Conservation (phyloP, 345 rosid genomes). For the Syzygium oleosum region DNA sequence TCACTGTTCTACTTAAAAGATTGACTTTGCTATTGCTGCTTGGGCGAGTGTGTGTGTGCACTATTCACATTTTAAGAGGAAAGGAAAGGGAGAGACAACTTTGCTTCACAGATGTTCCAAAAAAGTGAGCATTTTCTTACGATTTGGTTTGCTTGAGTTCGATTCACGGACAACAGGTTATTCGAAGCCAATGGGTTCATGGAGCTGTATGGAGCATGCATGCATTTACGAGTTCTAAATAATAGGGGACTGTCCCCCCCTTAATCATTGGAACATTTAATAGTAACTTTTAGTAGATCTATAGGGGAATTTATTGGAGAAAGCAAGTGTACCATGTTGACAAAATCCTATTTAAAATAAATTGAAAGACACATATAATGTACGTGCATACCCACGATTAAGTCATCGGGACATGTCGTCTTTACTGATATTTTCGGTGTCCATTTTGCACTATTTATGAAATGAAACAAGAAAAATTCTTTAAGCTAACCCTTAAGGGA, state of each 20-base stretch:
- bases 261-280: not conserved
- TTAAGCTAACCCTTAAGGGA: accelerated
- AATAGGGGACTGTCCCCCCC: not conserved
- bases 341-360: not conserved
- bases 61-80: not conserved
- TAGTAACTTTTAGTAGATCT: not conserved
- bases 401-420: too few species aligned
- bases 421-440: not conserved
- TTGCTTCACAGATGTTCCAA: not conserved
- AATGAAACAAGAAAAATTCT: not conserved
- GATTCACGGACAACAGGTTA: too few species aligned
- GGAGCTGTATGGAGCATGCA: not conserved
- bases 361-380: not conserved
- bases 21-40: not conserved
- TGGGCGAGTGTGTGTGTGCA: not conserved
- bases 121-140: not conserved
- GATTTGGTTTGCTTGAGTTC: not conserved
- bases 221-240: not conserved
- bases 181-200: not conserved
- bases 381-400: too few species aligned
- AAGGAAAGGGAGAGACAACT: too few species aligned
- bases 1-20: not conserved
- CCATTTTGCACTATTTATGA: not conserved
- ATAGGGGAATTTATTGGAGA: not conserved
- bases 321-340: not conserved